Conservation (phyloP, 169 alveolate genomes). For the Babesia ovis region DNA sequence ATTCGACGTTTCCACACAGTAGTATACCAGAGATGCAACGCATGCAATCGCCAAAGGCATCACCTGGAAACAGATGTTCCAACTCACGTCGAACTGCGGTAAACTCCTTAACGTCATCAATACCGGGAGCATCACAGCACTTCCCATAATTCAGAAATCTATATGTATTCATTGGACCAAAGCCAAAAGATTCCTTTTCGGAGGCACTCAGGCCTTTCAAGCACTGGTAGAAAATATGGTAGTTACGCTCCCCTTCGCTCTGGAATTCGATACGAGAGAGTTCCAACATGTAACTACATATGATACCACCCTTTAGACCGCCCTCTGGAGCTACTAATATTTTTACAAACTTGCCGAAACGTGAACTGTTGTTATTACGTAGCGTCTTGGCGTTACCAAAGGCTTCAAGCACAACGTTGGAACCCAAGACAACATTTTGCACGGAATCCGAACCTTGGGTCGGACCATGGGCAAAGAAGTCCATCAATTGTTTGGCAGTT, state of each 20-base stretch:
- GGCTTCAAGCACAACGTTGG: conserved; percentile 97
- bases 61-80: conserved; percentile 34
- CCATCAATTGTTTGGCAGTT: conserved; percentile 92
- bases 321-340: conserved; percentile 88
- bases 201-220: conserved; percentile 68
- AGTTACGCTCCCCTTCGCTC: conserved; percentile 92
- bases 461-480: conserved; percentile 74
- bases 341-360: conserved; percentile 97
- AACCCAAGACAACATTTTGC: conserved; percentile 66
- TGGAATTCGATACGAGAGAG: conserved; percentile 90
- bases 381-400: conserved; percentile 99
- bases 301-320: conserved; percentile 89
- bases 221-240: conserved; percentile 92
- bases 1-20: conserved; percentile 78
- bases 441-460: conserved; percentile 21
- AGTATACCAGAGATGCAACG: conserved; percentile 70
- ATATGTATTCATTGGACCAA: conserved; percentile 51
- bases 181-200: conserved; percentile 38
- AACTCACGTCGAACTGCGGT: conserved; percentile 36
- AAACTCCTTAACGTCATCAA: conserved; percentile 75
- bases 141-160: conserved; percentile 68
- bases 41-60: conserved; percentile 39
- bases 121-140: conserved; percentile 76
- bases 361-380: conserved; percentile 94
- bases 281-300: conserved; percentile 94